These are phyloP conservation scores for Anethum foeniculum DNA, from an alignment of 140 eudicot genomes.

Conservation along the genomic window DNA sequence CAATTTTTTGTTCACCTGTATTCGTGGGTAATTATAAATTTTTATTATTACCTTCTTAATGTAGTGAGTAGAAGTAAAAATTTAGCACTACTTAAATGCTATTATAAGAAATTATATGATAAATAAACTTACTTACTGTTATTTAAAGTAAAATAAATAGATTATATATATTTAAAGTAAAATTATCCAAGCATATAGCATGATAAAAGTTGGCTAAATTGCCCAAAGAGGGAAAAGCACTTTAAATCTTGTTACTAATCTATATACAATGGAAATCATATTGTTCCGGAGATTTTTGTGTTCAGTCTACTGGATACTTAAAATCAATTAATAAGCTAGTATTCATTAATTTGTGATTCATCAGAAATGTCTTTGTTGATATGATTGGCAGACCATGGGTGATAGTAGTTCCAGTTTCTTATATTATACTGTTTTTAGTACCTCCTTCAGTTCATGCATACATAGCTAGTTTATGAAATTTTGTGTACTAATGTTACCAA, in stretches of 20 bases:
- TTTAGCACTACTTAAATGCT: background rate
- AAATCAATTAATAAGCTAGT: background rate
- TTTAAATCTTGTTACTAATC: background rate
- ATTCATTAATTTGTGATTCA: background rate
- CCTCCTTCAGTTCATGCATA: background rate
- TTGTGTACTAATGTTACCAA: conserved; percentile 7
- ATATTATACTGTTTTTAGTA: background rate
- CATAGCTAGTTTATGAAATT: background rate
- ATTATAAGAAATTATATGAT: background rate
- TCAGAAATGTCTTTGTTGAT: background rate
- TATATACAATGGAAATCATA: background rate
- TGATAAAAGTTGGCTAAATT: too few relatives aligned
- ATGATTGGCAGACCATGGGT: background rate
- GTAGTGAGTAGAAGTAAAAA: background rate
- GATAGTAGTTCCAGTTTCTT: background rate
- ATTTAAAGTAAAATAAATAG: background rate
- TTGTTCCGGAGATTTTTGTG: background rate
- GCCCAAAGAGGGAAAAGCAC: background rate
- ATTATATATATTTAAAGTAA: background rate
- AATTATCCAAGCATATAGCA: too few relatives aligned
- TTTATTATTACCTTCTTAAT: background rate
- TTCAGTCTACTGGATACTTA: background rate
- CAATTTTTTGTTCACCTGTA: background rate
- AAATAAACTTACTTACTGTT: background rate
- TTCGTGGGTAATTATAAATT: background rate